Evolutionary conservation across 768 basidiomycete species (phyloP).

Genomic region (Collybia sp.): DNA sequence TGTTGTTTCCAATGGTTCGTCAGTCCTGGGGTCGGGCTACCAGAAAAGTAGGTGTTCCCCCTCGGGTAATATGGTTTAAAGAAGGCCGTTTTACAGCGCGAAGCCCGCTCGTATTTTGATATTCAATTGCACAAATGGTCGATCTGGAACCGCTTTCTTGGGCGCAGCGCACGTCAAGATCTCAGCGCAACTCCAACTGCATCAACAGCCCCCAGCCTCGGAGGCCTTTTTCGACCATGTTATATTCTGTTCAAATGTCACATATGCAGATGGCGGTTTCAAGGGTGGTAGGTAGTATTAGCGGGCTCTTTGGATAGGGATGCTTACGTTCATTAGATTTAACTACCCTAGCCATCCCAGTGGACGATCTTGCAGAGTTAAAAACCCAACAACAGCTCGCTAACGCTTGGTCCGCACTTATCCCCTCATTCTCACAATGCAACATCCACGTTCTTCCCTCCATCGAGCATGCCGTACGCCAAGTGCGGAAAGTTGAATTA

Average conservation of each 20-base stretch:
- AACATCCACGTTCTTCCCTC: constrained; percentile 79
- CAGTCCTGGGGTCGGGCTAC: constrained; percentile 48
- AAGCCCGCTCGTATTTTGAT: constrained; percentile 57
- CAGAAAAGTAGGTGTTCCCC: constrained; percentile 15
- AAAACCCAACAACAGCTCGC: constrained; percentile 76
- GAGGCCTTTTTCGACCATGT: constrained; percentile 72
- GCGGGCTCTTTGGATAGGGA: background rate
- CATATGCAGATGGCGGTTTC: constrained; percentile 82
- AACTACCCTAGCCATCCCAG: constrained; percentile 60
- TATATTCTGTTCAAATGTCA: constrained; percentile 95
- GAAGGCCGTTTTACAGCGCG: constrained; percentile 11
- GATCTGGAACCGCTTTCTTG: constrained; percentile 76
- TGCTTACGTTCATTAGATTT: constrained; percentile 52
- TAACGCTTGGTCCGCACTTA: constrained; percentile 62
- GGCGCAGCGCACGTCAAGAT: constrained; percentile 50
- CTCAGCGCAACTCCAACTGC: constrained; percentile 37
- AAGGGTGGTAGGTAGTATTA: constrained; percentile 70
- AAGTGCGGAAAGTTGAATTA: constrained; percentile 44
- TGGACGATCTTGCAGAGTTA: constrained; percentile 58
- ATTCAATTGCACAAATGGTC: constrained; percentile 94
- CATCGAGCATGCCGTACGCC: constrained; percentile 82
- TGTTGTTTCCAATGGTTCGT: constrained; percentile 91
- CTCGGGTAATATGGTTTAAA: constrained; percentile 4
- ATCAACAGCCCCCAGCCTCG: constrained; percentile 30
- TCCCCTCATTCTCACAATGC: constrained; percentile 54